Percentiles rank a stretch among this genome's conserved stretches.
phyloP scores from a whole-genome alignment of 2,329 filamentous ascomycete species.

The Fusarium sp. region DNA sequence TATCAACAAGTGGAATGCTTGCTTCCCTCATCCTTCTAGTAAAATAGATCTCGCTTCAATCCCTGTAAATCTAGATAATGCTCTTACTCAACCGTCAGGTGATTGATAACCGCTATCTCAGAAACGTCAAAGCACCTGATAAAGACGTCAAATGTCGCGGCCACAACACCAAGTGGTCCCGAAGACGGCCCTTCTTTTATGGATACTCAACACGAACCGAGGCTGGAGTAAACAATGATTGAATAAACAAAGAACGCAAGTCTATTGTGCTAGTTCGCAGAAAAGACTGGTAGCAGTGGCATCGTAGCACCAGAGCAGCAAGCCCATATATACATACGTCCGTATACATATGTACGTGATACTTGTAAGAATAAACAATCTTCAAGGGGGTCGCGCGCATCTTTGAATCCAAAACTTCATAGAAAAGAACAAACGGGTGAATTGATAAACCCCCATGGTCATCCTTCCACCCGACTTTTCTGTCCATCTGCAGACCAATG shows the following conservation, averaged over 20 bases:
- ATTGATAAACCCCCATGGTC: slow-evolving; percentile 23
- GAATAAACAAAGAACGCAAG: slow-evolving; percentile 13
- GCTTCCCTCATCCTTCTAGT: slow-evolving; percentile 11
- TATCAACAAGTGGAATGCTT: neutral
- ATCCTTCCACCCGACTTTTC: slow-evolving; percentile 29
- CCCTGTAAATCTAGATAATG: slow-evolving; percentile 1
- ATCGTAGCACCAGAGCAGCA: slow-evolving; percentile 3
- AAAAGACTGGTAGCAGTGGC: slow-evolving; percentile 16
- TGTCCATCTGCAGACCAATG: slow-evolving; percentile 6
- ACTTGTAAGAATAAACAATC: slow-evolving; percentile 15
- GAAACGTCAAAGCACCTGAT: slow-evolving; percentile 23
- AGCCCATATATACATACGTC: slow-evolving; percentile 12
- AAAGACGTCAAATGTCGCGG: slow-evolving; percentile 1
- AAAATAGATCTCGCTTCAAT: neutral
- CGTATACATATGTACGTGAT: slow-evolving; percentile 11
- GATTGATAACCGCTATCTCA: slow-evolving; percentile 1
- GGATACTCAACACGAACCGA: neutral
- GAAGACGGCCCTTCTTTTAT: slow-evolving; percentile 22
- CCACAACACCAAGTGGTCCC: neutral
- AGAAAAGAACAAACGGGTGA: slow-evolving; percentile 11
- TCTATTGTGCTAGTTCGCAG: slow-evolving; percentile 30
- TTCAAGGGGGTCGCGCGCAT: slow-evolving; percentile 15
- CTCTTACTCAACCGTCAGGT: slow-evolving; percentile 1
- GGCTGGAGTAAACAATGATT: neutral
- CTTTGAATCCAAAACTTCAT: slow-evolving; percentile 17